phyloP scores from a whole-genome alignment of 306 rosid species.

The Pyrus bretschneideri region DNA sequence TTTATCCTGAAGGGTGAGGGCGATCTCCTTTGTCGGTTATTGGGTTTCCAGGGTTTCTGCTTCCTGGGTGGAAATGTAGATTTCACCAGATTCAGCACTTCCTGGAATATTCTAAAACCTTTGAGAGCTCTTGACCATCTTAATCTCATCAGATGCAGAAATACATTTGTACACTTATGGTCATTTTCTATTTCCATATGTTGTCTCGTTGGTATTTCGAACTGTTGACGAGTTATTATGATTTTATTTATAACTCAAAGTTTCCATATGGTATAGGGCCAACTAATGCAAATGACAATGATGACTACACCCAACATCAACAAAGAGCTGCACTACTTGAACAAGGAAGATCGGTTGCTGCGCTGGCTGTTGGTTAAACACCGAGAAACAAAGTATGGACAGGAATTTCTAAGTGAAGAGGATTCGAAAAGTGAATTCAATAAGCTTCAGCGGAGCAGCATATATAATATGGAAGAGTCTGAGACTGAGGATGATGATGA shows the following conservation, averaged over 20 bases:
- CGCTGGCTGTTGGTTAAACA: conserved; percentile 87
- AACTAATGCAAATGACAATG: conserved; percentile 87
- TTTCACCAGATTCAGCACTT: not conserved
- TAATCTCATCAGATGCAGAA: not conserved
- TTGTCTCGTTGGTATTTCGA: not conserved
- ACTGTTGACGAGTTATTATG: not conserved
- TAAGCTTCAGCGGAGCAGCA: conserved; percentile 5
- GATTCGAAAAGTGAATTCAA: conserved; percentile 26
- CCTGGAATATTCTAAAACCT: not conserved
- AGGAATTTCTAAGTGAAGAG: conserved; percentile 39
- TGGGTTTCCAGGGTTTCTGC: not conserved
- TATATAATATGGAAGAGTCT: not conserved
- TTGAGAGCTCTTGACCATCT: not conserved
- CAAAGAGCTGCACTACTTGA: conserved; percentile 87
- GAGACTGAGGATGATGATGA: conserved; percentile 15
- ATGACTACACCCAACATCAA: conserved; percentile 88
- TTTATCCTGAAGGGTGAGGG: not conserved
- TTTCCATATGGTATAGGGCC: conserved; percentile 47
- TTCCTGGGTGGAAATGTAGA: not conserved
- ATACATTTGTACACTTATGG: not conserved
- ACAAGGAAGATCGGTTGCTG: conserved; percentile 79
- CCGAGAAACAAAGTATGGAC: conserved; percentile 37
- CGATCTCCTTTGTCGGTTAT: not conserved
- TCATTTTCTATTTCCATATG: not conserved
- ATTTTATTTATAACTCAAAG: not conserved